Base-by-base conservation (phyloP, 2,329 filamentous ascomycete genomes). In the Hypoxylon sp. region DNA sequence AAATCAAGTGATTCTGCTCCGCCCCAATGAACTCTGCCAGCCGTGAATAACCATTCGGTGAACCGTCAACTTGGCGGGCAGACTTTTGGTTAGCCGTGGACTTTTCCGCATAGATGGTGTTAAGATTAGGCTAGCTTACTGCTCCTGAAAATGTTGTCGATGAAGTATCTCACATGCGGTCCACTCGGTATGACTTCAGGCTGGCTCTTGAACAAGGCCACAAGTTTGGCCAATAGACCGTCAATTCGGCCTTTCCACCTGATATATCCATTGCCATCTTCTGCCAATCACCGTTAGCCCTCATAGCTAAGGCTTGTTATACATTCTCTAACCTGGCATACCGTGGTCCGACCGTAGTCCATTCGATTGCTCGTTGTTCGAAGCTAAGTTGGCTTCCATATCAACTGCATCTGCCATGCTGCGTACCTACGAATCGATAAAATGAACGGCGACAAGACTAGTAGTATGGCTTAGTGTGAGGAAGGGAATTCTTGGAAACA, bases 11-110 rank as follows among this genome's bases (percentile, higher is more conserved):
- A 3, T 43, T 52, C 11, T 48, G 15, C n/a, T 61, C 39, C 6
- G 8, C 1, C 15, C 51, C 37, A 2, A 64, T 50, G 8, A 62
- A 47, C 7, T 62, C 64, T 1, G 49, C 64, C 15, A 67, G 55
- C 11, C 24, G 41, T 4, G 61, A 62, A 39, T 57, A 59, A 6
- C 64, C 64, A 4, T 59, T 17, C 4, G 32, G 37, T 30, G 48
- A 32, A 0, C 17, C 15, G 1, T 34, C 11, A 43, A 59, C 64
- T 66, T 41, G 26, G 13, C 43, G 24, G 13, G 13, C 1, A 20
- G 13, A 6, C n/a, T 13, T 7, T n/a, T 20, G 26, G 48, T 32
- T 28, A 47, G 34, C 10, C 24, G 20, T 20, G 19, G 19, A 41
- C 3, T 17, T n/a, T 7, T 17, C 8, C 7, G n/a, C 11, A 17